Evolutionary conservation across 1,139 yeast genomes (phyloP).

Genomic region (Arxiozyma slooffiae): DNA sequence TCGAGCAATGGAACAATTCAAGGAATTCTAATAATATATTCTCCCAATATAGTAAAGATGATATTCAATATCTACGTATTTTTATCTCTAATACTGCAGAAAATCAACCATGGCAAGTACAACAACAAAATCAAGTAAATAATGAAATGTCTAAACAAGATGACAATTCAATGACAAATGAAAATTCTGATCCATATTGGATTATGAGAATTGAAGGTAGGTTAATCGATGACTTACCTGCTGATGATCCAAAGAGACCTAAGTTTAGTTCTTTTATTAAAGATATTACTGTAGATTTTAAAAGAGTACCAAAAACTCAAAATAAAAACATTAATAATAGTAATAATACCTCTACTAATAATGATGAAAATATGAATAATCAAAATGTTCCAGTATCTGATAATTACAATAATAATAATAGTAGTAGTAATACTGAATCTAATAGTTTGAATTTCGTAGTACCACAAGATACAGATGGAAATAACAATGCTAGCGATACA

Average conservation of each 20-base stretch:
- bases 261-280: conserved; percentile 76
- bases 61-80: conserved; percentile 57
- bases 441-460: neutral
- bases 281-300: conserved; percentile 72
- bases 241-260: conserved; percentile 36
- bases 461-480: neutral
- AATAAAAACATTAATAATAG: conserved; percentile 6
- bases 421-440: neutral
- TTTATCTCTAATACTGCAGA: conserved; percentile 74
- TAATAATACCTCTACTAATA: neutral
- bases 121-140: conserved; percentile 11
- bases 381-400: neutral
- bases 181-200: conserved; percentile 41
- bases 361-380: neutral
- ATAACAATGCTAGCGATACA: neutral
- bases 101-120: conserved; percentile 86
- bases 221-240: conserved; percentile 36
- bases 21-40: conserved; percentile 17
- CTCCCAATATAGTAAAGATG: conserved; percentile 31
- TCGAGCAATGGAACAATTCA: conserved; percentile 32
- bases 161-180: conserved; percentile 11
- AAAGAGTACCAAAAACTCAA: conserved; percentile 10
- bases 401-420: neutral
- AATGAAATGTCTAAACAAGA: neutral
- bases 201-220: conserved; percentile 84